Evolutionary conservation across 2,329 filamentous ascomycete genomes (phyloP).

Genomic region (Tolypocladium album): DNA sequence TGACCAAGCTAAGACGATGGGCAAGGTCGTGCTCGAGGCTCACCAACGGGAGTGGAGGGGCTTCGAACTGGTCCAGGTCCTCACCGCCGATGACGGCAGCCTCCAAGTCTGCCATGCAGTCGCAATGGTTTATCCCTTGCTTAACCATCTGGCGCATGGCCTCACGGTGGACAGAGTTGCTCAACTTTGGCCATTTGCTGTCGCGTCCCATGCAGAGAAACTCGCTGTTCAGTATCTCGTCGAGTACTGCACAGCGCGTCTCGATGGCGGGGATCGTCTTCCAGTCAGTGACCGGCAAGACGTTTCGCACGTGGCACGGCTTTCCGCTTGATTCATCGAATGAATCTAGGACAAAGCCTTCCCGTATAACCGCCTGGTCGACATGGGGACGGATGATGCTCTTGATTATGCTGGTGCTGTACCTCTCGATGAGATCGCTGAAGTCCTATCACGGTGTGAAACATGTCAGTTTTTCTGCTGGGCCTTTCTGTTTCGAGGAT

Average conservation of each 20-base stretch:
- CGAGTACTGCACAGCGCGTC: not conserved
- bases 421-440: not conserved
- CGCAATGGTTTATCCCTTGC: not conserved
- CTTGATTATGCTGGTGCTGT: not conserved
- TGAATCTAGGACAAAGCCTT: not conserved
- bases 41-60: not conserved
- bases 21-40: not conserved
- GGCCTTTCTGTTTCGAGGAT: not conserved
- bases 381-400: not conserved
- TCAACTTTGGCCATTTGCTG: not conserved
- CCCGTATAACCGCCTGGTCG: not conserved
- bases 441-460: not conserved
- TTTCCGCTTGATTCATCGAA: not conserved
- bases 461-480: not conserved
- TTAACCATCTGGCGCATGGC: not conserved
- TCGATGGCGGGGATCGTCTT: not conserved
- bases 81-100: not conserved
- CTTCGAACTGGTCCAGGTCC: not conserved
- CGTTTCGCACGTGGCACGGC: not conserved
- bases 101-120: not conserved
- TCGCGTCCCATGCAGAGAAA: not conserved
- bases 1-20: not conserved
- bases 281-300: not conserved
- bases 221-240: not conserved
- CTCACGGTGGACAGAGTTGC: not conserved